Evolutionary conservation across 495 filamentous ascomycete genomes (phyloP), one percentile per base, ranked within the genome.

Genomic region (Annulohypoxylon stygium): DNA sequence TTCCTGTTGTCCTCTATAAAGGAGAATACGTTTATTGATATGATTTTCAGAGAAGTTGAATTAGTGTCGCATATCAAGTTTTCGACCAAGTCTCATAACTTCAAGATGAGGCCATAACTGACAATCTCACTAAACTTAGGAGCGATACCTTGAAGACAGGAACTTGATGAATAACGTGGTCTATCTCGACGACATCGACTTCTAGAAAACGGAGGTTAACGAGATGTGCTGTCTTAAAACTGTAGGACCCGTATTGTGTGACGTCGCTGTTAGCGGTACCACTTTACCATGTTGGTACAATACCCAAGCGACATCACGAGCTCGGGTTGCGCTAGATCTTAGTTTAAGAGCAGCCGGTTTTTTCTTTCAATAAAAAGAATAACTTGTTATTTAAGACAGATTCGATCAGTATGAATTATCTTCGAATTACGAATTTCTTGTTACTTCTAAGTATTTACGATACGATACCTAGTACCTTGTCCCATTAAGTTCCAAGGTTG

Each of bases 191-290:
- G 12, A 80, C 76, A 36, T 79, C 76, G 11, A 63, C 54, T 62
- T 79, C 77, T 16, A 78, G 60, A 33, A 78, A 75, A 43, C 78
- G 75, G 25, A 79, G 71, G 41, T 80, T 80, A 20, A 80, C 48
- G 23, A 79, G 67, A 43, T 79, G 76, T 51, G 75, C 69, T 9
- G 73, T 80, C 63, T 74, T 79, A 65, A 78, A 80, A 11, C 77
- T 63, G 61, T 76, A 76, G 54, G 79, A 79, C 10, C 78, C 75
- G 59, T 70, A 70, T 12, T 78, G 65, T 8, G 77, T 79, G 7
- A 78, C 71, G 57, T 68, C 61, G 47, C 61, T 68, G n/a, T 68
- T 43, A 0, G 65, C 55, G 0, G 65, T 68, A 36, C 55, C 61
- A 23, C 1, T 54, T 30, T 68, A 43, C 65, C 43, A 68, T 23